A percentile compares a stretch with the other conserved stretches of the same genome.
These are phyloP conservation scores for Diaporthe velutina DNA, from an alignment of 2,329 filamentous ascomycete genomes.

Conservation along the genomic window DNA sequence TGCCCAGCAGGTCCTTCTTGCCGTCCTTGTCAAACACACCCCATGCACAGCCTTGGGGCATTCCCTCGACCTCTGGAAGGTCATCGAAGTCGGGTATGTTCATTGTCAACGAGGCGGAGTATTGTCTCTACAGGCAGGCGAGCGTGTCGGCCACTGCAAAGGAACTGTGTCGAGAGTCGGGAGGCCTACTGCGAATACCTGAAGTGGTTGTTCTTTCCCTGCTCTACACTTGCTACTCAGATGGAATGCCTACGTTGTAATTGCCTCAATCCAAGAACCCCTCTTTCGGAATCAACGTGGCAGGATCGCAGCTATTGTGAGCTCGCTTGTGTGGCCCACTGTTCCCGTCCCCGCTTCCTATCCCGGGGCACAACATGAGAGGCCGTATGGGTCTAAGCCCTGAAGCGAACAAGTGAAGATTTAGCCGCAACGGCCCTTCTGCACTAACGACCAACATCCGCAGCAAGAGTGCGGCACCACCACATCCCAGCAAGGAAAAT, in stretches of 20 bases:
- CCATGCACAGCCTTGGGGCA: conserved; percentile 53
- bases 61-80: conserved; percentile 42
- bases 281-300: neutral
- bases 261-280: neutral
- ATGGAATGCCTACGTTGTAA: neutral
- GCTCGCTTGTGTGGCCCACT: neutral
- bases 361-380: neutral
- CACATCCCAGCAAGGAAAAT: neutral
- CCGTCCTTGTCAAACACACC: conserved; percentile 65
- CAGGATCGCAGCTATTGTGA: neutral
- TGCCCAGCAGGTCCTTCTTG: conserved; percentile 63
- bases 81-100: conserved; percentile 38
- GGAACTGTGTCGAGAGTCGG: neutral
- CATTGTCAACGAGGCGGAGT: neutral
- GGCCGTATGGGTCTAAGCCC: neutral
- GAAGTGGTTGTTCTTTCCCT: neutral
- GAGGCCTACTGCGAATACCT: neutral
- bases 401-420: neutral
- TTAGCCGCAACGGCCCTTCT: neutral
- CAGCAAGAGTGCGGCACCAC: neutral
- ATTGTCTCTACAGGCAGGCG: too few species aligned
- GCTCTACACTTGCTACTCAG: neutral
- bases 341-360: neutral
- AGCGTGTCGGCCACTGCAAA: too few species aligned
- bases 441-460: conserved; percentile 1